phyloP scores from a whole-genome alignment of 2,329 filamentous ascomycete genomes.

The Neocucurbitaria cava region DNA sequence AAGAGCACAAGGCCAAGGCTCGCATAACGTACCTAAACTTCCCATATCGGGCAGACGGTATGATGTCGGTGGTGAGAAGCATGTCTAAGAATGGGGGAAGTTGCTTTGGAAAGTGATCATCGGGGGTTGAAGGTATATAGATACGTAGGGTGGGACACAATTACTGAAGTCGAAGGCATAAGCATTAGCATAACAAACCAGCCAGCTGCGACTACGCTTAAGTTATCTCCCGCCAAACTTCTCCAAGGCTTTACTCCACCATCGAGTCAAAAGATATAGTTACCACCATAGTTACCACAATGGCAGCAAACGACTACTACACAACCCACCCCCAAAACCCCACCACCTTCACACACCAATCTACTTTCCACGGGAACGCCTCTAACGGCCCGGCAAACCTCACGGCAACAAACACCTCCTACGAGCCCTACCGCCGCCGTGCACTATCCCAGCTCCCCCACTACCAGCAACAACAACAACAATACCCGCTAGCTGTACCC shows the following conservation, averaged over 20 bases:
- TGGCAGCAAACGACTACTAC: slow-evolving; percentile 7
- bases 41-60: background rate
- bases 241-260: no score
- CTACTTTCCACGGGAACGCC: background rate
- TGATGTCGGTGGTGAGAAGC: background rate
- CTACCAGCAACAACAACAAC: no score
- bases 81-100: background rate
- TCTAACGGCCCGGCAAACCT: background rate
- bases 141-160: background rate
- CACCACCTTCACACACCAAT: background rate
- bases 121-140: background rate
- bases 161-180: background rate
- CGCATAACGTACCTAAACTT: background rate
- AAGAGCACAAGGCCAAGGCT: background rate
- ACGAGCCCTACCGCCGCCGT: background rate
- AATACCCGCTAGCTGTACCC: background rate
- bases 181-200: no score
- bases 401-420: background rate
- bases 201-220: no score
- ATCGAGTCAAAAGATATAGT: no score
- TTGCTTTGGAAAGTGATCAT: no score
- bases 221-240: background rate
- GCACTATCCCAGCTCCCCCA: background rate
- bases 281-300: background rate
- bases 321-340: background rate